Base-by-base conservation (phyloP, 805 yeast genomes). In the Candida michaelii region DNA sequence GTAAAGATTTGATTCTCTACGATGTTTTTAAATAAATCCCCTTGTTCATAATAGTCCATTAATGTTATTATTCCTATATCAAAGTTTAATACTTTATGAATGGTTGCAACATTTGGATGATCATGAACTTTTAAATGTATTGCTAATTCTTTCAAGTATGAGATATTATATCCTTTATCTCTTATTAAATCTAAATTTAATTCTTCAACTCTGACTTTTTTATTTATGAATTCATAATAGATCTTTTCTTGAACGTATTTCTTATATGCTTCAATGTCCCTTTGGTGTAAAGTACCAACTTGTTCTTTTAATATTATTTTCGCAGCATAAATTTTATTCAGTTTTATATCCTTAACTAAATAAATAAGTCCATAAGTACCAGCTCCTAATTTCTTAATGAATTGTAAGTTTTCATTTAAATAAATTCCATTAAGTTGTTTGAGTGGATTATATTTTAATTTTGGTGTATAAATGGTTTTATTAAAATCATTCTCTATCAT, bases 311-410 rank as follows among this genome's bases (percentile, higher is more conserved):
- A 66, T 3, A 85, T 71, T 40, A 84, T 80, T 58, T 89, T 89
- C 46, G 89, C 78, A 2, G 96, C 96, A 52, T 70, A 81, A 15
- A 68, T 63, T 36, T 69, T 62, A 13, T 74, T 71, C 0, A 83
- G 73, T 32, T 51, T 55, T 15, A 71, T 49, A 56, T 88, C 84
- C 45, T 73, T 62, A 3, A 87, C 89, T 13, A 78, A 70, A 66
- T 84, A 87, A 6, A 89, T 91, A 24, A 84, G 70, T 4, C 95
- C 95, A 54, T 83, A 89, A 16, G 95, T 89, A 19, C 97, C 97
- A 0, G 91, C 77, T 6, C 96, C 96, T 9, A 84, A 74, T 50
- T 78, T 74, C 45, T 63, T 66, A 44, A 71, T 68, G 52, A 78
- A 62, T 43, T 64, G 66, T 49, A 66, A 68, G 18, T 68, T 64